phyloP scores from a whole-genome alignment of 164 flowering plant species.

The Liquidambar formosana region DNA sequence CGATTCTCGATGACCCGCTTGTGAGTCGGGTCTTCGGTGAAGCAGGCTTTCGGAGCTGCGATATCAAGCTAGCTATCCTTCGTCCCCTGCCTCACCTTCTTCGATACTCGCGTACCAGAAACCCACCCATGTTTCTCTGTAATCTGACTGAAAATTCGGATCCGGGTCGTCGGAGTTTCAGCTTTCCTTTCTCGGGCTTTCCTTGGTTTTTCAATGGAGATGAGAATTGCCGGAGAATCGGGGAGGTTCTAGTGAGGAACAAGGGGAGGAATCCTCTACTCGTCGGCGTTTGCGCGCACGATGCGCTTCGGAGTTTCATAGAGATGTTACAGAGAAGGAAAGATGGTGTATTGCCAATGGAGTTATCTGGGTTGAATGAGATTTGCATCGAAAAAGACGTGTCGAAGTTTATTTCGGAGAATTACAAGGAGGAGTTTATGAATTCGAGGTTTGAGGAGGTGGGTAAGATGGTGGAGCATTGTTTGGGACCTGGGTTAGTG shows the following conservation, averaged over 20 bases:
- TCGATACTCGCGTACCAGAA: conserved; percentile 36
- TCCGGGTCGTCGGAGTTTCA: conserved; percentile 30
- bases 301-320: conserved; percentile 51
- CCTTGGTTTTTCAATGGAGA: conserved; percentile 34
- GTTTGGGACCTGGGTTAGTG: conserved; percentile 50
- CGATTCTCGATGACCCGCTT: conserved; percentile 93
- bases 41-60: conserved; percentile 86
- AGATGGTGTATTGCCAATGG: conserved; percentile 36
- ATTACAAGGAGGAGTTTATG: conserved; percentile 27
- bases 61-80: conserved; percentile 73
- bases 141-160: conserved; percentile 37
- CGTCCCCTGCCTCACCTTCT: conserved; percentile 58
- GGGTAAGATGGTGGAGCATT: conserved; percentile 25
- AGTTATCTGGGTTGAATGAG: conserved; percentile 46
- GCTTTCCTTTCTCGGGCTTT: conserved; percentile 47
- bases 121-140: conserved; percentile 66
- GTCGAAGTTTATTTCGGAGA: conserved; percentile 25
- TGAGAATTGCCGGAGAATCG: conserved; percentile 54
- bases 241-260: conserved; percentile 54
- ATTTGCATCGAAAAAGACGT: conserved; percentile 50
- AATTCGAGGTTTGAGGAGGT: conserved; percentile 47
- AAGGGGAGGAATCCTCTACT: conserved; percentile 77
- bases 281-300: conserved; percentile 62
- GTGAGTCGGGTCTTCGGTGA: conserved; percentile 91
- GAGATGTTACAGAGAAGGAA: conserved; percentile 39